Base-by-base conservation (phyloP, 768 basidiomycete genomes). In the Holtermanniella nyarrowii region DNA sequence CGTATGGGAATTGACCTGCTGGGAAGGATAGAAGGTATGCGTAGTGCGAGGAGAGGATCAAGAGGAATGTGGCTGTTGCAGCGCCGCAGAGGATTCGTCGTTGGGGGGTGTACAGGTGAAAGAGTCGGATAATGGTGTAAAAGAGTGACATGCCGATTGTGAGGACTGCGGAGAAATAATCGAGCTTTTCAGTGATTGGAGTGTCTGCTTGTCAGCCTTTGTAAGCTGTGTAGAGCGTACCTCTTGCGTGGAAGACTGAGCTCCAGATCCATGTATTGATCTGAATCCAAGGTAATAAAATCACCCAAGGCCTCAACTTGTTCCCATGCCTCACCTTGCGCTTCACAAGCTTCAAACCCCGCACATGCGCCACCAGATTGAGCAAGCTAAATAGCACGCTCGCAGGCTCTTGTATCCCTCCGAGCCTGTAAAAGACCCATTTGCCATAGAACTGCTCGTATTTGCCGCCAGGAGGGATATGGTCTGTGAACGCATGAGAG, bases 241-340 rank as follows among this genome's bases (percentile, higher is more conserved):
- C 89, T 79, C 95, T 77, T 0, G 84, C 86, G 66, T 99, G 95
- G 62, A 97, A 99, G 2, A 96, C 77, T 1, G 82, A 72, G 1
- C 86, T 88, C 88, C 88, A 91, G 25, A 86, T 61, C 93, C 93
- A 99, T 1, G 89, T 84, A 60, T 93, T 91, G 56, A 89, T 75
- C 64, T 84, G 87, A 37, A 82, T 73, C 53, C 78, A 70, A 0
- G 83, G 80, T 78, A 66, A 26, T 7, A 51, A 58, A 22, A 49
- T 27, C 53, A 71, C 52, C 66, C 67, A 68, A 24, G 41, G 42
- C 22, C 63, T 53, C 49, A 71, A 46, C 44, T 52, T 50, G 49
- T 69, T 68, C 46, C 63, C 60, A 11, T 53, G 31, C 25, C 61
- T 45, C 5, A 68, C 62, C 24, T 69, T 53, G 31, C 65, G 48